Evolutionary conservation across 208 protist genomes (phyloP).

Genomic region (Trypanosoma congolense): DNA sequence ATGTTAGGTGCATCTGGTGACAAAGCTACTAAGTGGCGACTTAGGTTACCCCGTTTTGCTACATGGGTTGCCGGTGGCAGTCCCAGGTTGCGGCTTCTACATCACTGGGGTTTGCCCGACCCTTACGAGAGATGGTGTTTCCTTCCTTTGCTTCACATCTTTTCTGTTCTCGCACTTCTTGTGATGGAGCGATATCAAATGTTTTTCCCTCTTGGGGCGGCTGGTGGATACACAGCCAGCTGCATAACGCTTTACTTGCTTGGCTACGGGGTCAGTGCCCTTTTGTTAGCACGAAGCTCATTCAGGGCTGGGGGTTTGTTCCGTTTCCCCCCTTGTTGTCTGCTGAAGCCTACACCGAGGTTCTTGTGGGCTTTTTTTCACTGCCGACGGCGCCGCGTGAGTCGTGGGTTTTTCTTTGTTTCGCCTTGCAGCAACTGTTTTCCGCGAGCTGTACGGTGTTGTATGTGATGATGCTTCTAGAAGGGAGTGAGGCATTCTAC

Average conservation of each 20-base stretch:
- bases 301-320: neutral
- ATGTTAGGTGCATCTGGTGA: too few species aligned
- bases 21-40: too few species aligned
- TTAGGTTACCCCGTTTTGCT: neutral
- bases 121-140: neutral
- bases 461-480: slow-evolving; percentile 49
- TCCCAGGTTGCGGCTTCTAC: neutral
- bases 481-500: slow-evolving; percentile 41
- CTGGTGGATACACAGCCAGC: slow-evolving; percentile 28
- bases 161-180: slow-evolving; percentile 19
- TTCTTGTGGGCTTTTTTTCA: slow-evolving; percentile 3
- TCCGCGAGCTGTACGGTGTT: slow-evolving; percentile 30
- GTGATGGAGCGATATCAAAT: slow-evolving; percentile 29
- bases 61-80: neutral
- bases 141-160: slow-evolving; percentile 21
- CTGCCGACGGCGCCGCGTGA: neutral
- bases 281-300: neutral
- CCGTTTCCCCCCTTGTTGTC: neutral
- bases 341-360: neutral
- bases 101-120: neutral
- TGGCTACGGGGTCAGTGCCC: slow-evolving; percentile 13
- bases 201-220: slow-evolving; percentile 23
- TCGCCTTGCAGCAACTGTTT: slow-evolving; percentile 29
- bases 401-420: slow-evolving; percentile 5
- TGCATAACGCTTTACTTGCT: slow-evolving; percentile 26